phyloP scores from a whole-genome alignment of 208 protist genomes.

The Leishmania major region DNA sequence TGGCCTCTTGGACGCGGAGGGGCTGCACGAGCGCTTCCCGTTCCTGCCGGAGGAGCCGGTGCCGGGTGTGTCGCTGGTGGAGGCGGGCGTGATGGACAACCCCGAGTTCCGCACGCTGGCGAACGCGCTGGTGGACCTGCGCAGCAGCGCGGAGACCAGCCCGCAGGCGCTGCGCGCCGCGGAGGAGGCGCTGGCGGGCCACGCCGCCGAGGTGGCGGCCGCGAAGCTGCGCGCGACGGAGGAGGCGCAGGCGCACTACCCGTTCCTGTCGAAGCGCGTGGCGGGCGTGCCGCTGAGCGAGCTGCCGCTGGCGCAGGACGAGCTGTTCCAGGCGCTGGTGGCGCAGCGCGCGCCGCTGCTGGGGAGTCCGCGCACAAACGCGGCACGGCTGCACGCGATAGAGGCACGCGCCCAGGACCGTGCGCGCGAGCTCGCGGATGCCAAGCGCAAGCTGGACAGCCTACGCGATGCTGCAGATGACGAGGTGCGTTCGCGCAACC shows the following conservation, averaged over 20 bases:
- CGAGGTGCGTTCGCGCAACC: slow-evolving; percentile 56
- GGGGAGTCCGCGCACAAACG: slow-evolving; percentile 24
- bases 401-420: slow-evolving; percentile 23
- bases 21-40: too few relatives aligned
- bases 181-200: slow-evolving; percentile 31
- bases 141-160: too few relatives aligned
- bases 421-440: slow-evolving; percentile 30
- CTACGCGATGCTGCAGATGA: slow-evolving; percentile 69
- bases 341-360: slow-evolving; percentile 29
- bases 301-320: slow-evolving; percentile 37
- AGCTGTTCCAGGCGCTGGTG: slow-evolving; percentile 27
- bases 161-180: too few relatives aligned
- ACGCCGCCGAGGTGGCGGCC: slow-evolving; percentile 37
- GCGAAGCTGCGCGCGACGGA: slow-evolving; percentile 35
- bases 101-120: too few relatives aligned
- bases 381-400: slow-evolving; percentile 36
- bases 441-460: slow-evolving; percentile 42
- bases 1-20: too few relatives aligned
- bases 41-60: too few relatives aligned
- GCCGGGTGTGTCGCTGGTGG: too few relatives aligned
- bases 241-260: slow-evolving; percentile 44
- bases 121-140: too few relatives aligned
- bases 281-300: slow-evolving; percentile 43
- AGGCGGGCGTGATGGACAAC: too few relatives aligned
- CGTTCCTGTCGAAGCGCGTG: slow-evolving; percentile 48